A percentile compares a stretch with the other conserved stretches of the same genome.
phyloP scores from a whole-genome alignment of 2,329 filamentous ascomycete genomes.

The Fusarium redolens region DNA sequence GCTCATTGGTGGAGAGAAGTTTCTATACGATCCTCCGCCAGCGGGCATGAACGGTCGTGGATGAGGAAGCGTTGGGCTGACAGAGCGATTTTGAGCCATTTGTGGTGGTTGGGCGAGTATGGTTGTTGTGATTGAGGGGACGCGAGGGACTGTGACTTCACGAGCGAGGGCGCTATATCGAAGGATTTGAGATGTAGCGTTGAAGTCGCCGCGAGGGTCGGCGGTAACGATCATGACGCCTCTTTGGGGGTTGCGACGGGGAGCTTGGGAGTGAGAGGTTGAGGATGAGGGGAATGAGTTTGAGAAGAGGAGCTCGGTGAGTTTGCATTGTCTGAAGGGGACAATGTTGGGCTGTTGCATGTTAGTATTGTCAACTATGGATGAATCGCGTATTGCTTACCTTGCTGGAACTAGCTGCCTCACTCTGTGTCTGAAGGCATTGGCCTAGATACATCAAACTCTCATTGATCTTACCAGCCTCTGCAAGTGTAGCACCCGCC shows the following conservation, averaged over 20 bases:
- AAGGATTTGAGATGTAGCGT: constrained; percentile 95
- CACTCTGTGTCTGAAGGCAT: constrained; percentile 94
- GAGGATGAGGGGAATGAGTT: constrained; percentile 81
- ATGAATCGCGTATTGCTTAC: constrained; percentile 54
- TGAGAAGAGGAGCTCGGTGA: constrained; percentile 87
- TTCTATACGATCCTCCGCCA: constrained; percentile 51
- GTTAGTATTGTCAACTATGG: constrained; percentile 10
- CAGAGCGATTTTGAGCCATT: constrained; percentile 38
- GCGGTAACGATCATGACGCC: constrained; percentile 97
- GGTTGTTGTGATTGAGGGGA: constrained; percentile 83
- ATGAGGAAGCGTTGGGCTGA: constrained; percentile 51
- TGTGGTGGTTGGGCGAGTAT: constrained; percentile 61
- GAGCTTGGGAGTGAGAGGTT: constrained; percentile 49
- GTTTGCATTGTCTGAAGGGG: constrained; percentile 84
- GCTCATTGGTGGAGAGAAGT: constrained; percentile 54
- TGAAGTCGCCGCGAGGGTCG: constrained; percentile 92
- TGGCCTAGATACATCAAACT: constrained; percentile 98
- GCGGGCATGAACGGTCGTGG: constrained; percentile 56
- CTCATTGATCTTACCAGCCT: constrained; percentile 98
- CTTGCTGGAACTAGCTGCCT: constrained; percentile 78
- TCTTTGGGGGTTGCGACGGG: constrained; percentile 78
- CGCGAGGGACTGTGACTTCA: constrained; percentile 90
- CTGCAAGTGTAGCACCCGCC: constrained; percentile 88
- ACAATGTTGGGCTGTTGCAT: constrained; percentile 73
- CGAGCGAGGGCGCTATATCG: constrained; percentile 93